Percentiles rank a stretch among this genome's conserved stretches.
These are phyloP conservation scores for Pelargonium fulgidum DNA, from an alignment of 441 rosid genomes.

Conservation along the genomic window DNA sequence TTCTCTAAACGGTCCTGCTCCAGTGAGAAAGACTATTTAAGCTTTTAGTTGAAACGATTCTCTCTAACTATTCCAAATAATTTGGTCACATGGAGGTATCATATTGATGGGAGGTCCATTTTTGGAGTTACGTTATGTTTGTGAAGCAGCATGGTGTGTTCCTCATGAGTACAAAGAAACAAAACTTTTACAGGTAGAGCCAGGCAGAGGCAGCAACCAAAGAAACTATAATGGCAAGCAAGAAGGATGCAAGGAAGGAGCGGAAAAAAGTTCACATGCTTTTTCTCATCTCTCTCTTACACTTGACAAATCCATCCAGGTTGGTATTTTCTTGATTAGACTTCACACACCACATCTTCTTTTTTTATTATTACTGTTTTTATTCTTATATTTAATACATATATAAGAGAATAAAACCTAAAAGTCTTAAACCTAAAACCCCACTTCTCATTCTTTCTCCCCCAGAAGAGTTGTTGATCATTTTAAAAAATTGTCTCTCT, in stretches of 20 bases:
- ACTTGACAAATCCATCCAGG: conserved; percentile 15
- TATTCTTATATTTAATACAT: background rate
- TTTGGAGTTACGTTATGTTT: conserved; percentile 18
- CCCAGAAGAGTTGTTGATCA: background rate
- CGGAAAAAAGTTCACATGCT: conserved; percentile 33
- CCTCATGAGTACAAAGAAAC: conserved; percentile 28
- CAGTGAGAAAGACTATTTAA: too few species aligned
- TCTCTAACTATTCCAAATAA: too few species aligned
- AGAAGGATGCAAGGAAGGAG: conserved; percentile 19
- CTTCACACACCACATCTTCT: background rate
- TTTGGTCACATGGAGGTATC: conserved; percentile 8
- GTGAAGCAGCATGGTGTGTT: background rate
- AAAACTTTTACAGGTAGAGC: conserved; percentile 28
- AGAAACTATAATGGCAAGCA: conserved; percentile 24
- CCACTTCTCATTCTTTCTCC: background rate
- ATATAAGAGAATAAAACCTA: background rate
- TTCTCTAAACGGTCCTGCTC: too few species aligned
- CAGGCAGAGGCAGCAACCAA: conserved; percentile 14
- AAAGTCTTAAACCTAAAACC: background rate
- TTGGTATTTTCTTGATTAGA: conserved; percentile 15
- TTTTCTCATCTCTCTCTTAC: conserved; percentile 20
- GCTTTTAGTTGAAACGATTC: too few species aligned
- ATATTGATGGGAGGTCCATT: conserved; percentile 9
- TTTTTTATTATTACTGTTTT: too few species aligned
- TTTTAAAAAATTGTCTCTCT: background rate